These are phyloP conservation scores for Mycena floridula DNA, from an alignment of 768 basidiomycete genomes.

Conservation along the genomic window DNA sequence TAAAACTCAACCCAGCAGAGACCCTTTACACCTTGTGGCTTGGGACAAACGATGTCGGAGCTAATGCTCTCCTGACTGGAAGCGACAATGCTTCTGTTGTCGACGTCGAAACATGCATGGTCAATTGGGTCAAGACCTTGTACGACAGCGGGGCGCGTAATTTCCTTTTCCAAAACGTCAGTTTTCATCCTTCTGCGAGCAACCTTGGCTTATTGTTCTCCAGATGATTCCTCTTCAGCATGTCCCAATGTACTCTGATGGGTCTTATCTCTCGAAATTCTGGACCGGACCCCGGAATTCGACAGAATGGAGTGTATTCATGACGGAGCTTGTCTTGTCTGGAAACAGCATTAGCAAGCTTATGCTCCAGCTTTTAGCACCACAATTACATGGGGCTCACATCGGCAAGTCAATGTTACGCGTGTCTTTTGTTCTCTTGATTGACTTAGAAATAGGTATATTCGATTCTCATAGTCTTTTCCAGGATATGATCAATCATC, in stretches of 20 bases:
- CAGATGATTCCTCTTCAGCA: constrained; percentile 55
- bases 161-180: constrained; percentile 64
- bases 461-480: constrained; percentile 41
- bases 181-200: constrained; percentile 9
- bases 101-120: constrained; percentile 49
- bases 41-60: constrained; percentile 62
- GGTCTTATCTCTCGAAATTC: constrained; percentile 43
- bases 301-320: constrained; percentile 37
- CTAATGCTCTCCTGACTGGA: constrained; percentile 46
- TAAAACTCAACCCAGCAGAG: constrained; percentile 31
- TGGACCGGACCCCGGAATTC: constrained; percentile 47
- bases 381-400: constrained; percentile 31
- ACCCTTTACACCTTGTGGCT: constrained; percentile 67
- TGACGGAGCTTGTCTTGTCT: constrained; percentile 28
- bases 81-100: constrained; percentile 47
- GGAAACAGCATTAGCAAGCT: constrained; percentile 30
- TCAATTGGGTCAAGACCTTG: constrained; percentile 52
- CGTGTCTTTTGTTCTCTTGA: not conserved
- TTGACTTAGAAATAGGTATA: constrained; percentile 17
- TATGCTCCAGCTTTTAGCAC: constrained; percentile 26
- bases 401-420: constrained; percentile 28
- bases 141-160: constrained; percentile 58
- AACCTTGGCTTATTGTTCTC: not conserved
- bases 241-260: constrained; percentile 38
- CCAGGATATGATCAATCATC: constrained; percentile 31